A percentile compares a stretch with the other conserved stretches of the same genome.
phyloP scores from a whole-genome alignment of 2,329 filamentous ascomycete species.

The Pseudogymnoascus sp. region DNA sequence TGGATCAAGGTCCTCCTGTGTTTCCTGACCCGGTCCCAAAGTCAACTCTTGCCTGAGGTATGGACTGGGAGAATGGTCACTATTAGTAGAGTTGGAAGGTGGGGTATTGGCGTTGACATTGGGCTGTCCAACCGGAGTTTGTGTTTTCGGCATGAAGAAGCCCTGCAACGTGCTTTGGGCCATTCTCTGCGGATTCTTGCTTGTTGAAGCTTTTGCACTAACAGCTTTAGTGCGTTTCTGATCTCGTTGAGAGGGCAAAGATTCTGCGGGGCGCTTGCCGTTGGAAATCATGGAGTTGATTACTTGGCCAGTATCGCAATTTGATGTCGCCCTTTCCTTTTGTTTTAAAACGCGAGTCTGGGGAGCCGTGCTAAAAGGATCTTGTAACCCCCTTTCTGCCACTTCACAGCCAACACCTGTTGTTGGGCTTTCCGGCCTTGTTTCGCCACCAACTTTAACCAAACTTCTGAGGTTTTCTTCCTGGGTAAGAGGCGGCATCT shows the following conservation, averaged over 20 bases:
- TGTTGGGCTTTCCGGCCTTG: neutral
- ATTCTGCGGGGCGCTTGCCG: constrained; percentile 9
- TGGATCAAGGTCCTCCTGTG: neutral
- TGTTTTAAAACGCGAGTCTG: neutral
- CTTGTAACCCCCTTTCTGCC: neutral
- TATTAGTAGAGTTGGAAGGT: neutral
- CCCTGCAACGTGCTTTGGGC: constrained; percentile 50
- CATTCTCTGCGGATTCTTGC: constrained; percentile 43
- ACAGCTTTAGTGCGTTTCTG: constrained; percentile 46
- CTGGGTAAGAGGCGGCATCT: constrained; percentile 34
- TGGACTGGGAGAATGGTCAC: neutral
- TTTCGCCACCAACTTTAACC: constrained; percentile 10
- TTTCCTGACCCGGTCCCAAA: neutral
- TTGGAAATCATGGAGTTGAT: neutral
- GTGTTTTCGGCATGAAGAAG: constrained; percentile 64
- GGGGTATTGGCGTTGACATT: neutral
- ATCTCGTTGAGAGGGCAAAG: constrained; percentile 18
- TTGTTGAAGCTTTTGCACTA: constrained; percentile 11
- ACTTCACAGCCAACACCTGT: neutral
- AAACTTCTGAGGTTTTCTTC: constrained; percentile 14
- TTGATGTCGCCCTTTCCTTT: neutral
- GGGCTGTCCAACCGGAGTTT: neutral
- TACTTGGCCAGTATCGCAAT: constrained; percentile 16
- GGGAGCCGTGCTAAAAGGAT: neutral
- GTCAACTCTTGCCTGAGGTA: neutral